Conservation (phyloP, 257 asterid species). For the Lavandula angustifolia region DNA sequence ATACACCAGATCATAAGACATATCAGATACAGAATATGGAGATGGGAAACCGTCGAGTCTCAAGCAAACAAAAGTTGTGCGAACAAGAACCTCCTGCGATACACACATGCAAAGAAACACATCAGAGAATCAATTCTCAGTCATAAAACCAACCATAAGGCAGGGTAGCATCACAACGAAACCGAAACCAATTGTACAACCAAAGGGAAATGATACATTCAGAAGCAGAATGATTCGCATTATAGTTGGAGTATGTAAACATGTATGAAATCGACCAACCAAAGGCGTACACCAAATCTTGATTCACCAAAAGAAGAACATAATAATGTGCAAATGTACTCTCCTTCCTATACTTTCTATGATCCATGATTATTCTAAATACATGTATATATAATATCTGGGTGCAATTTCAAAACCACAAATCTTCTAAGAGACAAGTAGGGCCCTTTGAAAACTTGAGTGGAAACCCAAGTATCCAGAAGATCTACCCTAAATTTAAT, state of each 20-base stretch:
- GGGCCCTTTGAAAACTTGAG: slow-evolving; percentile 7
- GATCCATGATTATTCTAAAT: neutral
- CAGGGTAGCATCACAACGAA: neutral
- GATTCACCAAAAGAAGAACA: slow-evolving; percentile 22
- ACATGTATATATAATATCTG: neutral
- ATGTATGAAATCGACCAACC: neutral
- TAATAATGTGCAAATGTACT: neutral
- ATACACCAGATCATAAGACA: neutral
- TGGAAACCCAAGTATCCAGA: slow-evolving; percentile 18
- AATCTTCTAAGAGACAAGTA: slow-evolving; percentile 15
- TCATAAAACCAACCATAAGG: slow-evolving; percentile 22
- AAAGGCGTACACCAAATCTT: neutral
- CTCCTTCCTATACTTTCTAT: neutral
- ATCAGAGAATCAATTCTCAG: slow-evolving; percentile 15
- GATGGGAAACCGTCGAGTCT: neutral
- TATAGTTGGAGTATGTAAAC: neutral
- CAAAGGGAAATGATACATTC: neutral
- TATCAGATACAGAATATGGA: neutral
- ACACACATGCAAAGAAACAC: neutral
- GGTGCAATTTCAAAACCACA: neutral
- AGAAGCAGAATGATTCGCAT: neutral
- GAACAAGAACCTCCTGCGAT: neutral
- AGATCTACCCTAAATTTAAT: slow-evolving; percentile 13
- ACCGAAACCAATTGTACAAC: neutral
- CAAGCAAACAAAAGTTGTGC: neutral